These are phyloP conservation scores for Tolypocladium guangdongense DNA, from an alignment of 2,329 filamentous ascomycete species.

Conservation along the genomic window DNA sequence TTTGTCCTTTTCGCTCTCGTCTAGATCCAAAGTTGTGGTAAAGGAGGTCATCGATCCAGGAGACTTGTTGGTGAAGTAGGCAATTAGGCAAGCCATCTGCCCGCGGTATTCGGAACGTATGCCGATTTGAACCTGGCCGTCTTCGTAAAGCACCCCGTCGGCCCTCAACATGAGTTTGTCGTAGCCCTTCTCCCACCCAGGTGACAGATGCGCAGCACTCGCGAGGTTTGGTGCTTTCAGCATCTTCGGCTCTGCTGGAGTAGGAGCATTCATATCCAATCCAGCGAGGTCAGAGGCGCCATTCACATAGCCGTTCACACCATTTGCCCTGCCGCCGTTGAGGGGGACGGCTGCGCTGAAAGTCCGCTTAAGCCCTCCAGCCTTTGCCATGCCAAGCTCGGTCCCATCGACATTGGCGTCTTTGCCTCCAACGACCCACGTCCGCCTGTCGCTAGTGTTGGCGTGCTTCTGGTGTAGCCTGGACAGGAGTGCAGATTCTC, in stretches of 20 bases:
- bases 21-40: constrained; percentile 85
- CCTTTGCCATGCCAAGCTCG: constrained; percentile 72
- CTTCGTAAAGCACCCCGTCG: constrained; percentile 89
- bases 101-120: constrained; percentile 87
- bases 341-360: constrained; percentile 53
- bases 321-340: constrained; percentile 36
- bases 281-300: constrained; percentile 62
- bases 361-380: constrained; percentile 72
- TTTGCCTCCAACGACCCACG: constrained; percentile 96
- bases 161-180: constrained; percentile 67
- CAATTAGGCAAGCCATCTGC: constrained; percentile 89
- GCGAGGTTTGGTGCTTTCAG: constrained; percentile 72
- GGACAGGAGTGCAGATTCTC: constrained; percentile 83
- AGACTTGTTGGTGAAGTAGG: constrained; percentile 95
- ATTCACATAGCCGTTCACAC: constrained; percentile 39
- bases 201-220: constrained; percentile 82
- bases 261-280: constrained; percentile 61
- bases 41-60: constrained; percentile 78
- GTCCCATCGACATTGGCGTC: constrained; percentile 76
- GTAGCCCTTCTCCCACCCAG: constrained; percentile 88
- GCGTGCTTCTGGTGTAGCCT: constrained; percentile 90
- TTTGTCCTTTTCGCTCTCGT: constrained; percentile 50
- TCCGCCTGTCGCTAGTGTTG: constrained; percentile 86
- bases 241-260: constrained; percentile 44
- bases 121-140: constrained; percentile 86